Base-by-base conservation (phyloP, 768 basidiomycete genomes). In the Kwoniella sp. region DNA sequence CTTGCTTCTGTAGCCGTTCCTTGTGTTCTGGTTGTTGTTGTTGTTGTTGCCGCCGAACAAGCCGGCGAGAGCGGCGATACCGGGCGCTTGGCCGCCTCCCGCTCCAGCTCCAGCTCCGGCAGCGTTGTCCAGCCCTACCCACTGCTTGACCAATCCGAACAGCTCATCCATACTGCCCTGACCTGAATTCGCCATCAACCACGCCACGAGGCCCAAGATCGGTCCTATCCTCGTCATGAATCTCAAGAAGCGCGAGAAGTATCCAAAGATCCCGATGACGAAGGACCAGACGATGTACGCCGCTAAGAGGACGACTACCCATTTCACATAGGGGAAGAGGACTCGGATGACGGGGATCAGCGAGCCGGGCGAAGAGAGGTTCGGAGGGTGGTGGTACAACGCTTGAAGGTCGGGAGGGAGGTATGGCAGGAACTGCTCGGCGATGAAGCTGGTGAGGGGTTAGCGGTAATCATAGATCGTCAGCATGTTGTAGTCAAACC, bases 111-210 rank as follows among this genome's bases (percentile, higher is more conserved):
- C 64, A 3, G 45, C 30, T 20, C 47, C 58, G 13, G 37, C 20
- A 22, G 30, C 45, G n/a, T 23, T 13, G 15, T 31, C 54, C 4
- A 73, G 26, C 12, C 75, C 75, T 9, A 63, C 53, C 55, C 63
- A 74, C 13, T 73, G 65, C 51, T 73, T 70, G n/a, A 67, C 72
- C 17, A 70, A 23, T 11, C 66, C 55, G 31, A 73, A 59, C 28
- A 77, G 47, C 20, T 77, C 72, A 23, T 67, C 70, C 61, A 77
- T 64, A 8, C 65, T 57, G 20, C 76, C 76, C 47, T 77, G 76
- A 41, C 74, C 76, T 8, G 73, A 75, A 31, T 52, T 61, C 20
- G 70, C 66, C 76, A 77, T 77, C 30, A 77, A 23, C 70, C 70
- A 75, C 1, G 64, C 72, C 22, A 75, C 61, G 2, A 77, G n/a